These are phyloP conservation scores for Barnettozyma siamensis DNA, from an alignment of 805 yeast species.

Conservation along the genomic window DNA sequence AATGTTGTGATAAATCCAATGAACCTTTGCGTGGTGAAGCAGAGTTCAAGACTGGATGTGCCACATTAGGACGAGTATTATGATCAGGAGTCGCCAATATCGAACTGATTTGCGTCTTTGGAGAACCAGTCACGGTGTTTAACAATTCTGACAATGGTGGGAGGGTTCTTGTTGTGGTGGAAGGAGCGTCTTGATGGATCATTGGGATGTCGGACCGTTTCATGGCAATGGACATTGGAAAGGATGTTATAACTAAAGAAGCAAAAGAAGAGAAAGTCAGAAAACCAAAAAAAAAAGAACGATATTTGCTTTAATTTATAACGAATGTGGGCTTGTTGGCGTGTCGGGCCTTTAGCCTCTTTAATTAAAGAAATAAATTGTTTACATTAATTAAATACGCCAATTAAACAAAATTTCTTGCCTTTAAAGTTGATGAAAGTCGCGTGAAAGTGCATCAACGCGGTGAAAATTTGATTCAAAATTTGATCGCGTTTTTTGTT, in stretches of 20 bases:
- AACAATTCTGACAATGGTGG: slow-evolving; percentile 5
- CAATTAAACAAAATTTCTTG: too few relatives aligned
- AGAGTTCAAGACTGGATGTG: slow-evolving; percentile 2
- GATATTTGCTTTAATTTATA: too few relatives aligned
- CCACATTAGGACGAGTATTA: neutral
- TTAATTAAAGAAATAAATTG: too few relatives aligned
- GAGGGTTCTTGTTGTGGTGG: neutral
- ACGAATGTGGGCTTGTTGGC: neutral
- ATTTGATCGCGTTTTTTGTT: slow-evolving; percentile 2
- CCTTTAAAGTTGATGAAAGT: neutral
- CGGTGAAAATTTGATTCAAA: neutral
- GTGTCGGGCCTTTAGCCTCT: too few relatives aligned
- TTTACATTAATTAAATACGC: slow-evolving; percentile 9
- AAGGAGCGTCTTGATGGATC: neutral
- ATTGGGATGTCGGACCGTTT: slow-evolving; percentile 2
- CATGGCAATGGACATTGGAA: slow-evolving; percentile 5
- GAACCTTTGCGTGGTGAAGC: slow-evolving; percentile 12
- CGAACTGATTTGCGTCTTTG: neutral
- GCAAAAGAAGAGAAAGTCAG: neutral
- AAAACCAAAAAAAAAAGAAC: neutral
- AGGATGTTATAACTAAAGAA: neutral
- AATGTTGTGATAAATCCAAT: slow-evolving; percentile 8
- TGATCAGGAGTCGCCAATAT: neutral
- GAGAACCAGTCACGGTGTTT: neutral
- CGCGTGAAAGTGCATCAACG: neutral